Evolutionary conservation across 495 filamentous ascomycete genomes (phyloP), one percentile per base, ranked within the genome.

Genomic region (Xylaria palmicola): DNA sequence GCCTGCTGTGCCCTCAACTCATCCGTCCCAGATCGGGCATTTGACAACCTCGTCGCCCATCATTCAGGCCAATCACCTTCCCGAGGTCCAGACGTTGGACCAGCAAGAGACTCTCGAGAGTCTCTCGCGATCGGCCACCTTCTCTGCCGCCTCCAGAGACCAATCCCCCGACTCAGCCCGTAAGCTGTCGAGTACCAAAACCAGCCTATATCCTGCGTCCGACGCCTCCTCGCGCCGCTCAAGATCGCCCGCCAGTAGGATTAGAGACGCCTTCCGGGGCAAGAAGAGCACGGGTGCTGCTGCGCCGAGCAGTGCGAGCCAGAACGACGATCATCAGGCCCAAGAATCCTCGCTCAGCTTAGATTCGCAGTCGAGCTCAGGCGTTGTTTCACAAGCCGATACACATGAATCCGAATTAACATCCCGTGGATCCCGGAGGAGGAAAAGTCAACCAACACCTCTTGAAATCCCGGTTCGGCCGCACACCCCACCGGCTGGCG

Each of bases 21-120:
- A 88, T 73, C 81, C 88, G 37, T 93, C 90, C 27, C 91, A 94
- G 69, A 80, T 86, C 63, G 90, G 87, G 57, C 89, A 90, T 72
- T 79, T 93, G 55, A 93, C 92, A 29, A 85, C 89, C 12, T 93
- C 90, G 15, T 93, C 92, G 26, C 92, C 91, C 29, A 75, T 92
- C 53, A 84, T 94, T 34, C 86, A 87, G 64, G 72, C 76, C 13
- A 68, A 72, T 74, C 65, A 83, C 77, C 53, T 81, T 75, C 62
- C 77, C 73, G 60, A 78, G 37, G 51, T 69, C 41, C 68, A 74
- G 48, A 58, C 62, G 39, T 59, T 67, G 39, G 69, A 72, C 41
- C 58, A 59, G 32, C 63, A 72, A 55, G 58, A 65, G 34, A 50
- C 60, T 39, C 22, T 66, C 50, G 51, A 65, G 60, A 55, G 20